These are phyloP conservation scores for Trichoderma hamatum DNA, from an alignment of 2,329 filamentous ascomycete genomes.

Conservation along the genomic window DNA sequence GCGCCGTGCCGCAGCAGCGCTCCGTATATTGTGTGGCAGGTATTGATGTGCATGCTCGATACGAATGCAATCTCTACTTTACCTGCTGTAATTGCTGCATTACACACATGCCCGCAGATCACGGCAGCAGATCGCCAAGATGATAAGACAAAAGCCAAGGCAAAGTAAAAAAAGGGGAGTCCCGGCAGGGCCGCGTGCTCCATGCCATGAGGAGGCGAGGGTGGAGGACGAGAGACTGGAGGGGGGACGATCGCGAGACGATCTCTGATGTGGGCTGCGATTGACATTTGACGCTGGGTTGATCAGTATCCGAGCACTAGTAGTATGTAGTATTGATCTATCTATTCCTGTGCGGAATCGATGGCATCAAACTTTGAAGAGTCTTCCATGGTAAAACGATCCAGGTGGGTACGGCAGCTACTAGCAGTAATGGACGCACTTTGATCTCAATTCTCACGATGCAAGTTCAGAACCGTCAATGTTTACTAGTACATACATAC, in stretches of 20 bases:
- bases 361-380: background rate
- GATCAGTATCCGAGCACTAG: too few species aligned
- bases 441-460: background rate
- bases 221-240: background rate
- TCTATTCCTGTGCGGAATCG: background rate
- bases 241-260: background rate
- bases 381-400: background rate
- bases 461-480: background rate
- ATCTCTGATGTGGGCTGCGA: background rate
- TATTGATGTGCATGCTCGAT: background rate
- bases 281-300: background rate
- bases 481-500: background rate
- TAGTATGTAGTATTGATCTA: too few species aligned
- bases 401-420: background rate
- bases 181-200: background rate
- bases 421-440: background rate
- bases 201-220: background rate
- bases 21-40: background rate
- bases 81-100: background rate
- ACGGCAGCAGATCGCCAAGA: conserved; percentile 6
- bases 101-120: background rate
- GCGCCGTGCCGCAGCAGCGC: background rate
- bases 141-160: background rate
- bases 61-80: background rate
- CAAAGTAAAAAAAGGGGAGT: background rate